A percentile compares a stretch with the other conserved stretches of the same genome.
phyloP scores from a whole-genome alignment of 768 basidiomycete species.

The Phanerodontia chrysosporium region DNA sequence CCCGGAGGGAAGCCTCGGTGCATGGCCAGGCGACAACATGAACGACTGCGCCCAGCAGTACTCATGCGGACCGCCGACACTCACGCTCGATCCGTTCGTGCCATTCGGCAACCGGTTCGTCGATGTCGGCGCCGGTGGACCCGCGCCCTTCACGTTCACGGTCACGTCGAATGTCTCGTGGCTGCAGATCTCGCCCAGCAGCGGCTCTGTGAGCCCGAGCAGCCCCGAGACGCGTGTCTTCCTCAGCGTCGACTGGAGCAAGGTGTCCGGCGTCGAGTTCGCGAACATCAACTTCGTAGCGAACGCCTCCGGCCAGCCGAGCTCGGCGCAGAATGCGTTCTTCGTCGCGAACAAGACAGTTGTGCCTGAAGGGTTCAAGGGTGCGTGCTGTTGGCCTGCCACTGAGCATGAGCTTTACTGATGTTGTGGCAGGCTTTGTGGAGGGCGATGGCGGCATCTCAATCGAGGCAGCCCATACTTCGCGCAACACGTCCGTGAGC shows the following conservation, averaged over 20 bases:
- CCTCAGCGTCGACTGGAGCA: constrained; percentile 55
- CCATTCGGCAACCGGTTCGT: constrained; percentile 51
- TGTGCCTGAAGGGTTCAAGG: constrained; percentile 44
- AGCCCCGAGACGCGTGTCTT: constrained; percentile 51
- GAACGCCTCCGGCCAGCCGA: constrained; percentile 36
- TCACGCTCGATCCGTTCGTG: constrained; percentile 55
- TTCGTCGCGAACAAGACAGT: constrained; percentile 30
- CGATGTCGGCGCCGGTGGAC: constrained; percentile 60
- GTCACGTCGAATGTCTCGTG: constrained; percentile 47
- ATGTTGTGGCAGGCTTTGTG: constrained; percentile 43
- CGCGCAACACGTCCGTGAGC: constrained; percentile 41
- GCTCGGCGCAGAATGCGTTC: constrained; percentile 22
- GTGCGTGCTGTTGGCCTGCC: constrained; percentile 24
- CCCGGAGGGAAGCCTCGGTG: constrained; percentile 55
- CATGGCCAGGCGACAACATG: constrained; percentile 68
- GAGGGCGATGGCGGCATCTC: constrained; percentile 60
- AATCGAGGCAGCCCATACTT: constrained; percentile 61
- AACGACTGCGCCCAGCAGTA: constrained; percentile 49
- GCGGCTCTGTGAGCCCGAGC: constrained; percentile 45
- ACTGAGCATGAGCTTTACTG: background rate
- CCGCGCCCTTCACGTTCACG: constrained; percentile 52
- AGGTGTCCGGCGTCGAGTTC: constrained; percentile 34
- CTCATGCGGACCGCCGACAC: constrained; percentile 44
- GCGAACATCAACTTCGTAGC: constrained; percentile 45
- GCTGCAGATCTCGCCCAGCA: constrained; percentile 43